phyloP scores from a whole-genome alignment of 306 rosid genomes.

The Ormosia emarginata region DNA sequence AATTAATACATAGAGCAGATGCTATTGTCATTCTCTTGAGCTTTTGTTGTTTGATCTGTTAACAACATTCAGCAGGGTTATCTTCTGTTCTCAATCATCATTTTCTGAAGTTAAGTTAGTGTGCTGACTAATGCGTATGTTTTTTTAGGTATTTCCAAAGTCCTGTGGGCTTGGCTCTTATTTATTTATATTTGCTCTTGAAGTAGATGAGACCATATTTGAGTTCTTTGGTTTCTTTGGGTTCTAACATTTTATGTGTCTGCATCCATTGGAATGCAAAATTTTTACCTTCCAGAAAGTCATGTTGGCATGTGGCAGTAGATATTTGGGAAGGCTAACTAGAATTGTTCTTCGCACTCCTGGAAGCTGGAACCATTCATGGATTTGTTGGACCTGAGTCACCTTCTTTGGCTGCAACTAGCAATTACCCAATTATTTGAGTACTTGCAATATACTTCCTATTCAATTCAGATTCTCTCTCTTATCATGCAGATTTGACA shows the following conservation, averaged over 20 bases:
- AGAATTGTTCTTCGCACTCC: not conserved
- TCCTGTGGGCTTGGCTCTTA: not conserved
- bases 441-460: not conserved
- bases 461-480: not conserved
- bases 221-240: not conserved
- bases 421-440: not conserved
- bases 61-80: not conserved
- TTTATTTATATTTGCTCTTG: not conserved
- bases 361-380: not conserved
- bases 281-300: constrained; percentile 7
- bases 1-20: not conserved
- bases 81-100: not conserved
- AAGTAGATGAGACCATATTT: not conserved
- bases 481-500: not conserved
- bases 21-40: not conserved
- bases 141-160: not conserved
- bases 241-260: not conserved
- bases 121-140: not conserved
- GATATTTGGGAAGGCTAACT: constrained; percentile 10
- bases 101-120: not conserved
- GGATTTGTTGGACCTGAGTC: constrained; percentile 1
- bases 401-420: not conserved
- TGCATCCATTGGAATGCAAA: not conserved
- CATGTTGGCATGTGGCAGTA: constrained; percentile 23
- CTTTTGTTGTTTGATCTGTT: not conserved